Percentiles rank a stretch among this genome's conserved stretches.
These are phyloP conservation scores for Closterium sp. DNA, from an alignment of 139 green algal genomes.

Conservation along the genomic window DNA sequence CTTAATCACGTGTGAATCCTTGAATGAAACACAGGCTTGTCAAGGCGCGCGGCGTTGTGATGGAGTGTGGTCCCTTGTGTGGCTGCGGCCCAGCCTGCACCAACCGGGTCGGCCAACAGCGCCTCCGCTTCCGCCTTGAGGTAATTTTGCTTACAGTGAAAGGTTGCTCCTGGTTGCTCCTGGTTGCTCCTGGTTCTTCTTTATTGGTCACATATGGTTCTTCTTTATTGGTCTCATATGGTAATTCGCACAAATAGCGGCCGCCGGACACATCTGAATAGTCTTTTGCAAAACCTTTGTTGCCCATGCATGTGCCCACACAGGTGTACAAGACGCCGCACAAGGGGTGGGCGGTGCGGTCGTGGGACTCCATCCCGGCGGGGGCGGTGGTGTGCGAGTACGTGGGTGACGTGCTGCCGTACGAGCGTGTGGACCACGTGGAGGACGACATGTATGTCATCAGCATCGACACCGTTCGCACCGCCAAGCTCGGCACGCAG, in stretches of 20 bases:
- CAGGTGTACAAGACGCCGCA: neutral
- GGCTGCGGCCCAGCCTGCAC: neutral
- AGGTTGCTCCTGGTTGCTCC: too few relatives aligned
- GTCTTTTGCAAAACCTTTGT: neutral
- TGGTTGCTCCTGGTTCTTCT: too few relatives aligned
- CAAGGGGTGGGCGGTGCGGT: neutral
- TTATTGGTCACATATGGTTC: too few relatives aligned
- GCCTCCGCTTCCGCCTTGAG: neutral
- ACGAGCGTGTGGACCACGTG: slow-evolving; percentile 52
- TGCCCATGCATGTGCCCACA: neutral
- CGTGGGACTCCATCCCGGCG: neutral
- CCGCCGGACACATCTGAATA: too few relatives aligned
- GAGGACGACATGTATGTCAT: neutral
- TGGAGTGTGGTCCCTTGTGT: neutral
- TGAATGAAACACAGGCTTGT: too few relatives aligned
- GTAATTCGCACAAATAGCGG: too few relatives aligned
- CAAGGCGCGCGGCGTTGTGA: neutral
- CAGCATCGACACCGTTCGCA: neutral
- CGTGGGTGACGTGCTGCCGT: neutral
- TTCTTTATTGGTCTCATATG: too few relatives aligned
- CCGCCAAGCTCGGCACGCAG: neutral
- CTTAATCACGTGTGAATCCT: too few relatives aligned
- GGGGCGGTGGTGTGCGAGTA: slow-evolving; percentile 5
- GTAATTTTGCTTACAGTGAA: too few relatives aligned
- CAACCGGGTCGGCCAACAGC: neutral